A percentile compares a stretch with the other conserved stretches of the same genome.
Conservation (phyloP, 495 filamentous ascomycete genomes). For the Apiosordaria backusii region DNA sequence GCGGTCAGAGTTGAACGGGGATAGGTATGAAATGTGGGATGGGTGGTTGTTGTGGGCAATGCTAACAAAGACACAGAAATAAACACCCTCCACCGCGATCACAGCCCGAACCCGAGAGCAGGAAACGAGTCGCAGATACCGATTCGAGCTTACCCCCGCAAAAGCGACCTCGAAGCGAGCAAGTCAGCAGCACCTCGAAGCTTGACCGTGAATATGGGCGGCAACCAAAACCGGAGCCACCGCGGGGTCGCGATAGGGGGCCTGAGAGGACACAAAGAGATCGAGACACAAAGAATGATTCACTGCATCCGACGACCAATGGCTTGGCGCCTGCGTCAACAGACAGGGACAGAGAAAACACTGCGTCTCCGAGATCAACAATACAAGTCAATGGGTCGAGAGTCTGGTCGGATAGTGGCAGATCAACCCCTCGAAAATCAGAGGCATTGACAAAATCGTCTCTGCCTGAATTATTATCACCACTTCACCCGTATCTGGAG, state of each 20-base stretch:
- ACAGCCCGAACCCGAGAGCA: conserved; percentile 34
- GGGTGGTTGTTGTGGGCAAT: not conserved
- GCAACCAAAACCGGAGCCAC: conserved; percentile 25
- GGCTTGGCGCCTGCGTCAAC: conserved; percentile 28
- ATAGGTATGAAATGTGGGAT: conserved; percentile 25
- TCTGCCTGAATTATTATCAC: conserved; percentile 40
- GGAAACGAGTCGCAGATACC: conserved; percentile 38
- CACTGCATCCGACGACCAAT: conserved; percentile 32
- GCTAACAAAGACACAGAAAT: conserved; percentile 23
- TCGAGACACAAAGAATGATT: conserved; percentile 18
- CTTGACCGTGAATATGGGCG: conserved; percentile 22
- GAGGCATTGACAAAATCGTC: conserved; percentile 22
- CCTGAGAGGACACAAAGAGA: conserved; percentile 30
- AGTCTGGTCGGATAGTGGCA: conserved; percentile 30
- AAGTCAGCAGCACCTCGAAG: conserved; percentile 20
- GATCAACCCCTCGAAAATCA: conserved; percentile 34
- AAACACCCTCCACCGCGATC: conserved; percentile 19
- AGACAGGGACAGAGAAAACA: conserved; percentile 32
- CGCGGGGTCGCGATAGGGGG: conserved; percentile 21
- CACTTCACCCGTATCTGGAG: conserved; percentile 39
- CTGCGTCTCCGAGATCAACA: conserved; percentile 37
- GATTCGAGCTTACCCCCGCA: conserved; percentile 34
- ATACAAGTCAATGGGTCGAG: conserved; percentile 46
- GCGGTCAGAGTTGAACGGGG: conserved; percentile 27
- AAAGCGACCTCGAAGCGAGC: conserved; percentile 42